phyloP scores from a whole-genome alignment of 1,284 basidiomycete species.

The Singerocomus rubriflavus region DNA sequence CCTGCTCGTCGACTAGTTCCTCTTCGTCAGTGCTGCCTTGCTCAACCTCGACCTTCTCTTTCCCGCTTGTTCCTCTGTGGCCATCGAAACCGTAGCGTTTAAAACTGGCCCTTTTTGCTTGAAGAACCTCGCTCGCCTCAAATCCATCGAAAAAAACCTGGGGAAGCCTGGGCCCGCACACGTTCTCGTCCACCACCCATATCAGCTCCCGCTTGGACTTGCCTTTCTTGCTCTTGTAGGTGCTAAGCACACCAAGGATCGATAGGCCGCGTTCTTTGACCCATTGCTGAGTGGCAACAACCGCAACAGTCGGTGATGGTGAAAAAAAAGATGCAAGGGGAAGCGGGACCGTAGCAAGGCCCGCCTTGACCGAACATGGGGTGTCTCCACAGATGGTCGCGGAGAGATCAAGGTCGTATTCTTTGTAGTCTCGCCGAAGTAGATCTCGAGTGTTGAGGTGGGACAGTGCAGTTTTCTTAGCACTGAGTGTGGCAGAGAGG shows the following conservation, averaged over 20 bases:
- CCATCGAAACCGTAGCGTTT: constrained; percentile 34
- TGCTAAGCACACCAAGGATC: constrained; percentile 76
- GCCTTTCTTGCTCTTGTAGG: constrained; percentile 45
- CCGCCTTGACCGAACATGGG: constrained; percentile 40
- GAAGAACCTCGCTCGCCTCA: constrained; percentile 52
- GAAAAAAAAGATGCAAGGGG: constrained; percentile 46
- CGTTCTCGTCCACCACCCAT: constrained; percentile 50
- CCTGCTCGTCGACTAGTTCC: constrained; percentile 24
- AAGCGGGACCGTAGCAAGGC: constrained; percentile 79
- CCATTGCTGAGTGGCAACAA: constrained; percentile 50
- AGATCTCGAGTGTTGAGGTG: constrained; percentile 74
- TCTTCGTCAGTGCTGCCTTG: constrained; percentile 29
- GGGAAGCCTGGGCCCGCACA: constrained; percentile 34
- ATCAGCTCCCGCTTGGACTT: constrained; percentile 70
- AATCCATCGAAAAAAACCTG: constrained; percentile 41
- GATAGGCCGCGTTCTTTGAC: constrained; percentile 63
- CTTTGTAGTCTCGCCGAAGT: constrained; percentile 90
- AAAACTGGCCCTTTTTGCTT: constrained; percentile 43
- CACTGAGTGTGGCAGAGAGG: constrained; percentile 50
- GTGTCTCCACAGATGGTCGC: constrained; percentile 37
- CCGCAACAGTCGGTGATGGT: constrained; percentile 39
- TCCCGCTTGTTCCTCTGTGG: constrained; percentile 28
- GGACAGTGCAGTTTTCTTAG: constrained; percentile 68
- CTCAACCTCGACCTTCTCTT: constrained; percentile 32
- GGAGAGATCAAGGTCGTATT: constrained; percentile 57